These are phyloP conservation scores for Penicillium pancosmium DNA, from an alignment of 495 filamentous ascomycete species.

Conservation along the genomic window DNA sequence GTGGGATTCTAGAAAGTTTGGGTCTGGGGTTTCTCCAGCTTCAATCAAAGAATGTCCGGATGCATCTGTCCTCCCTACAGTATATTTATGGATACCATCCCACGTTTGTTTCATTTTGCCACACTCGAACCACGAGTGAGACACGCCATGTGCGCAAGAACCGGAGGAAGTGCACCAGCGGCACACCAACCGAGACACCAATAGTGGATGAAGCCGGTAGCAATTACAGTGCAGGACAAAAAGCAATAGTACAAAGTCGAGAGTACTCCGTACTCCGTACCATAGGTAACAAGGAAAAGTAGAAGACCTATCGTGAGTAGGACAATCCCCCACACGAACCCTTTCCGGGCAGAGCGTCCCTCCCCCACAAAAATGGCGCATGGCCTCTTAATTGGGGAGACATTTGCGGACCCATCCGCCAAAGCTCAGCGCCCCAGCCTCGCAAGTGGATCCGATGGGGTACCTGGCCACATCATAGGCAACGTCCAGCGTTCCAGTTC, in stretches of 20 bases:
- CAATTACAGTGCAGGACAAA: background rate
- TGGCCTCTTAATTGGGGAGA: conserved; percentile 21
- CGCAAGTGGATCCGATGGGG: conserved; percentile 23
- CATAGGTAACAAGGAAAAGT: background rate
- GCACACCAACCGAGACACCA: background rate
- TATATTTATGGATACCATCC: too few species aligned
- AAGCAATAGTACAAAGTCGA: background rate
- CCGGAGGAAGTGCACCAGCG: conserved; percentile 11
- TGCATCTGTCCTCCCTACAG: too few species aligned
- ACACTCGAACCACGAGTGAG: conserved; percentile 9
- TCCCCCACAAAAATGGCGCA: conserved; percentile 41
- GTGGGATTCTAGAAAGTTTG: conserved; percentile 27
- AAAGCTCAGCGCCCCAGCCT: conserved; percentile 22
- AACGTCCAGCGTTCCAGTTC: conserved; percentile 1
- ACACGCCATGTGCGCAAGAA: conserved; percentile 10
- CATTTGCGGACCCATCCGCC: conserved; percentile 22
- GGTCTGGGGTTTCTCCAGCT: conserved; percentile 4
- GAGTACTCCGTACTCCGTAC: background rate
- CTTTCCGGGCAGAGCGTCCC: conserved; percentile 7
- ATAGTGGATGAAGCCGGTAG: background rate
- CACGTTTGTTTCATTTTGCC: conserved; percentile 1
- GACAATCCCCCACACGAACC: conserved; percentile 35
- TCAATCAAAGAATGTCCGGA: background rate
- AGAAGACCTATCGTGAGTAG: background rate
- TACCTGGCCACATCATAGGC: conserved; percentile 28